Evolutionary conservation across 805 yeast species (phyloP).

Genomic region (Dipodascopsis tothii): DNA sequence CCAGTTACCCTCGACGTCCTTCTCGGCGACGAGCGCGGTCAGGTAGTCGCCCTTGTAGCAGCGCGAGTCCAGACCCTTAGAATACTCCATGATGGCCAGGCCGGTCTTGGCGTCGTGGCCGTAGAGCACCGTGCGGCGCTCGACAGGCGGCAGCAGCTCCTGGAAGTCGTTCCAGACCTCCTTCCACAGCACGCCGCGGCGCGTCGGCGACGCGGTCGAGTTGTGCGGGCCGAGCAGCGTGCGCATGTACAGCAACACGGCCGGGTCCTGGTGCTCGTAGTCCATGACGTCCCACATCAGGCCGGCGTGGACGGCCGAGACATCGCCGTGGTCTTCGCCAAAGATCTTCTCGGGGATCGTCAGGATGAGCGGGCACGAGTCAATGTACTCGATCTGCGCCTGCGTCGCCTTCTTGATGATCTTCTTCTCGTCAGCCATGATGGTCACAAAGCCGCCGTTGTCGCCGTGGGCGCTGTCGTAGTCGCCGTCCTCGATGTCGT

Average conservation of each 20-base stretch:
- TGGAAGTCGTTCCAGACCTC: slow-evolving; percentile 27
- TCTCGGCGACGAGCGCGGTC: slow-evolving; percentile 46
- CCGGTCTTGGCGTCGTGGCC: slow-evolving; percentile 89
- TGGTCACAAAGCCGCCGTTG: slow-evolving; percentile 17
- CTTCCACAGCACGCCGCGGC: slow-evolving; percentile 26
- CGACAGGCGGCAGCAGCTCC: slow-evolving; percentile 25
- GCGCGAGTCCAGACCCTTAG: slow-evolving; percentile 76
- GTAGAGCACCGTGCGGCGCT: slow-evolving; percentile 49
- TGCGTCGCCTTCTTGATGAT: slow-evolving; percentile 37
- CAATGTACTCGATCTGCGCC: slow-evolving; percentile 53
- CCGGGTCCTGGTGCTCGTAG: slow-evolving; percentile 52
- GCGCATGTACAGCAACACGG: slow-evolving; percentile 61
- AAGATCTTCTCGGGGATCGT: slow-evolving; percentile 49
- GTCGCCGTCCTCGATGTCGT: slow-evolving; percentile 19
- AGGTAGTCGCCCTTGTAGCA: slow-evolving; percentile 71
- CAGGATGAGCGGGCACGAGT: slow-evolving; percentile 57
- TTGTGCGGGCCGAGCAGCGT: slow-evolving; percentile 59
- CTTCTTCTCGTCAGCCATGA: slow-evolving; percentile 21
- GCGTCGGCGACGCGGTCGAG: slow-evolving; percentile 45
- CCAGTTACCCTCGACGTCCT: slow-evolving; percentile 23
- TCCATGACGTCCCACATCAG: slow-evolving; percentile 53
- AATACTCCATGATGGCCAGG: slow-evolving; percentile 51
- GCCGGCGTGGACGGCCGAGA: slow-evolving; percentile 79
- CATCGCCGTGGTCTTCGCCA: slow-evolving; percentile 31
- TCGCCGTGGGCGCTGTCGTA: slow-evolving; percentile 8